Evolutionary conservation across 495 filamentous ascomycete species (phyloP), one percentile per base, ranked within the genome.

Genomic region (Aspergillus ellipticus): DNA sequence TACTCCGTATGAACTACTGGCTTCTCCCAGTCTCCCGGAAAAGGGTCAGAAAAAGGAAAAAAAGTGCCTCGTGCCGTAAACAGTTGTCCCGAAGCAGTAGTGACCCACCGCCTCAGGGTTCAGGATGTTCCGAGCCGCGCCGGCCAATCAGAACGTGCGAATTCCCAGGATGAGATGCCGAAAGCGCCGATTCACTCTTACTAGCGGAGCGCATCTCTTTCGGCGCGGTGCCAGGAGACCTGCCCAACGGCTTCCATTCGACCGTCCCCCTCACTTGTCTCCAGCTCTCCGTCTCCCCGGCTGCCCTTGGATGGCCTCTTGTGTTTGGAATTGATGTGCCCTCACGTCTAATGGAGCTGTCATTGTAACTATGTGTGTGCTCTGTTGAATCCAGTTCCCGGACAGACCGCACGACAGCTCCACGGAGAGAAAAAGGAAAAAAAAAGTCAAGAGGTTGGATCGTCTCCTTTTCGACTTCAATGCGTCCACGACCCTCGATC

Each of bases 111-210:
- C 9, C 24, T 48, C 53, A 53, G 62, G 56, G 50, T 41, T 59
- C 57, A 52, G 43, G 48, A 59, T 63, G 54, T 62, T 60, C 57
- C 63, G 59, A 50, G 26, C 59, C 55, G 51, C 28, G 21, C 8
- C 54, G 48, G 59, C 74, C 72, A 76, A 74, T 76, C 22, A 66
- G 37, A 60, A 54, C 35, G 17, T 22, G 55, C 52, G 45, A 61
- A 60, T 58, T 53, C 47, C 52, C 50, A 56, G 54, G 51, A 59
- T 54, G 58, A 35, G 54, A 60, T 67, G 59, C 63, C 68, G 62
- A 74, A 72, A 64, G 63, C 72, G 70, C 66, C 65, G 65, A 62
- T 55, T 68, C 66, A 68, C 70, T 63, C 58, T 70, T 66, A 63
- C 70, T 65, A 72, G 56, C 59, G 63, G 42, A 52, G 35, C 35